Conservation (phyloP, 352 stramenopile species). For the Phytophthora idaei region DNA sequence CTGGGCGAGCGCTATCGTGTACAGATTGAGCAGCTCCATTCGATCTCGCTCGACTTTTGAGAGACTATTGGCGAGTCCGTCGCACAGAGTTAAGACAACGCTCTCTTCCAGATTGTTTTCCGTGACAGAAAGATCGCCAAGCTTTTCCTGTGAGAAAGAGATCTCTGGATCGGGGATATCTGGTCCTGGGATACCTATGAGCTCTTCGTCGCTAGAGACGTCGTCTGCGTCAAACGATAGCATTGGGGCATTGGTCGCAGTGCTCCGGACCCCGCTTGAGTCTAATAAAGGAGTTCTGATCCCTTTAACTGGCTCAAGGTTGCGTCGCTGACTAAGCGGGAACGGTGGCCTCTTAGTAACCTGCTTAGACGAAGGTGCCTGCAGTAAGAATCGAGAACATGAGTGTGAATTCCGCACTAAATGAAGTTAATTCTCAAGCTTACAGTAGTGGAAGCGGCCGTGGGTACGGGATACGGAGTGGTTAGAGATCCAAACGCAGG, state of each 20-base stretch:
- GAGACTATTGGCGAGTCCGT: conserved; percentile 49
- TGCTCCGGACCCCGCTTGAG: conserved; percentile 9
- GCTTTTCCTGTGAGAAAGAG: conserved; percentile 69
- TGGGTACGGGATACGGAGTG: conserved; percentile 27
- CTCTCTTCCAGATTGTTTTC: conserved; percentile 47
- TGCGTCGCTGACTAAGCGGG: conserved; percentile 23
- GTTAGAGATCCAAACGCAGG: conserved; percentile 20
- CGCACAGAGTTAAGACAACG: conserved; percentile 43
- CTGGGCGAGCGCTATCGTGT: conserved; percentile 43
- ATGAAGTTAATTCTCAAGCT: neutral
- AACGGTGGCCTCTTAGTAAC: conserved; percentile 28
- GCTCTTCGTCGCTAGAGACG: conserved; percentile 67
- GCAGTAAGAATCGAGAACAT: neutral
- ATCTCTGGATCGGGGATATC: conserved; percentile 56
- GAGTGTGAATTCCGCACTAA: neutral
- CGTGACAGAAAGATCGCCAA: conserved; percentile 67
- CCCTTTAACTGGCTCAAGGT: conserved; percentile 20
- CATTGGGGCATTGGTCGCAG: conserved; percentile 9
- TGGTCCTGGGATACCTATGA: conserved; percentile 45
- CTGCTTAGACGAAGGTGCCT: conserved; percentile 36
- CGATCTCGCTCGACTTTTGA: conserved; percentile 46
- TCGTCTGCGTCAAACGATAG: conserved; percentile 30
- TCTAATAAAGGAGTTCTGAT: conserved; percentile 30
- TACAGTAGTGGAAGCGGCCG: conserved; percentile 22
- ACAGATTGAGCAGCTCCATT: conserved; percentile 57